Evolutionary conservation across 345 rosid species (phyloP).

Genomic region (Syzygium grande): DNA sequence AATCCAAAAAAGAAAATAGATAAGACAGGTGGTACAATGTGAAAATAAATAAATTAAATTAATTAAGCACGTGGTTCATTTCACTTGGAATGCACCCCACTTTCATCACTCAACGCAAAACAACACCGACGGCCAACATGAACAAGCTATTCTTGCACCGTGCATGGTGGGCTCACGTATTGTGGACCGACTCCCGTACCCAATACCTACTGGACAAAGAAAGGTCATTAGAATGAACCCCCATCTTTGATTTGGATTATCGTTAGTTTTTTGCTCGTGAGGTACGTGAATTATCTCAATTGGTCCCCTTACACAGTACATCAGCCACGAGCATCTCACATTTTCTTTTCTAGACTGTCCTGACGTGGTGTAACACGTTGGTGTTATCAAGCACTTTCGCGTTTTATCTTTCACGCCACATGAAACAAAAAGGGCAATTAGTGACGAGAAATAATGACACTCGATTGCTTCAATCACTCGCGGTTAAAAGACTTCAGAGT

Average conservation of each 20-base stretch:
- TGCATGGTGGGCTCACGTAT: not conserved
- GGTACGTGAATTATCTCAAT: not conserved
- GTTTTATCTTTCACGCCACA: not conserved
- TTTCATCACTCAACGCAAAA: too few relatives aligned
- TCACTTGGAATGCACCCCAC: not conserved
- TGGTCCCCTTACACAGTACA: not conserved
- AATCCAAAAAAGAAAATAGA: too few relatives aligned
- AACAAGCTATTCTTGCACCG: not conserved
- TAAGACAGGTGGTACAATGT: not conserved
- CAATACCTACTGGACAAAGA: not conserved
- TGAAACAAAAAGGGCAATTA: not conserved
- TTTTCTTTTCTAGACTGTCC: not conserved
- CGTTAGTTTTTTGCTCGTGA: not conserved
- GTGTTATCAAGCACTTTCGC: not conserved
- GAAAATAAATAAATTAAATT: too few relatives aligned
- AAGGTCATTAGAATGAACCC: not conserved
- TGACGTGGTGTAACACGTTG: accelerated
- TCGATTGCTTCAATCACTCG: not conserved
- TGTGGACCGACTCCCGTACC: too few relatives aligned
- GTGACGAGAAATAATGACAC: accelerated
- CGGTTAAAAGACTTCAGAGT: not conserved
- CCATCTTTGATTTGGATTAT: not conserved
- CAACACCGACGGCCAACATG: too few relatives aligned
- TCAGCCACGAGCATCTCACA: not conserved
- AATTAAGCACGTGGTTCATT: not conserved